Evolutionary conservation across 2,329 filamentous ascomycete species (phyloP), one percentile per base, ranked within the genome.

Genomic region (Fulvia fulva): DNA sequence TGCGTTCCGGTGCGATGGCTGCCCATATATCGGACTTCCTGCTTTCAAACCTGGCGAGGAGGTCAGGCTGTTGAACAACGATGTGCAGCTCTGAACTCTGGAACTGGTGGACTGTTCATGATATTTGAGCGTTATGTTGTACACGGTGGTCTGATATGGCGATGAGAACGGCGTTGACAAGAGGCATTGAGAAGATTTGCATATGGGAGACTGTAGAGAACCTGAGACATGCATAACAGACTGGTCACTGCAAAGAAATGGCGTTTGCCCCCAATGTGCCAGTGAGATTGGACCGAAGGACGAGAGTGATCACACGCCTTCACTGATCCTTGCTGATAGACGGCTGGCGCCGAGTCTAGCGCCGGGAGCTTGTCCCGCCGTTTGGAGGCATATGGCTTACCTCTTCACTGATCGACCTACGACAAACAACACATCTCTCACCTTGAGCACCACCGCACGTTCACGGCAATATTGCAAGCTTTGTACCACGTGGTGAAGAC

Each of bases 1-100:
- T 74, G 93, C 94, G 0, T 83, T 82, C 70, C 72, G 81, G 21
- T 84, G 82, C 64, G 80, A 83, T 65, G 81, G 83, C 1, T 90
- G 87, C 69, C 92, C 92, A 1, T 96, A 94, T 72, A 89, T 96
- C 68, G 92, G 92, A 4, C 81, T 99, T 66, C 94, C 94, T 14
- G 89, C 94, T 4, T 99, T 99, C 81, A 96, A 97, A 80, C 91
- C 91, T 3, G 94, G 94, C 16, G 92, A 99, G 79, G 91, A 97
- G 77, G 91, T 97, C 52, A 83, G 87, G 70, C 80, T 99, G 60
- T 73, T 96, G 69, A 93, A 95, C 74, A 90, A 96, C 65, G 85
- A 90, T 70, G 84, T 91, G 59, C 92, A 96, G 78, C 77, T 96
- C 71, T 96, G 58, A 62, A 45, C n/a, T n/a, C n/a, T 50, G 23